Evolutionary conservation across 169 alveolate species (phyloP), one percentile per base, ranked within the genome.

Genomic region (Plasmodium vivax): DNA sequence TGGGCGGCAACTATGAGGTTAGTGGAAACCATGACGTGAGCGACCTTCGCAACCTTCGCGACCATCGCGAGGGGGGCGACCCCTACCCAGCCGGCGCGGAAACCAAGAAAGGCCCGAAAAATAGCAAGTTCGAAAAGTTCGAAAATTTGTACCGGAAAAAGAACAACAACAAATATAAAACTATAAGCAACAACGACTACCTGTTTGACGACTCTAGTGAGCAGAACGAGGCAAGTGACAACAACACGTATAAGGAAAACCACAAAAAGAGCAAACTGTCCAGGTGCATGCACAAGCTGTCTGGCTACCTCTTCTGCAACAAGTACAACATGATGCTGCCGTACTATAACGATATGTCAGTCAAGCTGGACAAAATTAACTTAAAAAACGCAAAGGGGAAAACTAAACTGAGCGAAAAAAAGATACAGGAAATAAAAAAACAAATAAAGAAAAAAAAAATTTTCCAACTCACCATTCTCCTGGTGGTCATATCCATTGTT

Each of bases 321-420:
- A 90, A 90, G 58, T 90, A 81, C 72, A 41, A 90, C 47, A 38
- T 90, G 62, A 68, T 90, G 12, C 54, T 90, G 34, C 94, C 94
- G 4, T 90, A 79, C 34, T 77, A 90, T 45, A 32, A 77, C 32
- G 94, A 90, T 38, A 62, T 90, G 14, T 34, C 41, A 8, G 43
- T 56, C 16, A 81, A 54, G 23, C 30, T n/a, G 58, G 90, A 62
- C 47, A 90, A 90, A 73, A 79, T 30, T 9, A 54, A 71, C 47
- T 38, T 51, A 2, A 90, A 77, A 90, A 68, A 79, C 14, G 23
- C 8, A 6, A 58, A 77, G 82, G 34, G 51, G 10, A 79, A 68
- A 68, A 43, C 38, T 62, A 90, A 90, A 90, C 72, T 90, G 34
- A 90, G 79, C 47, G 84, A 90, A 0, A 34, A 90, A 38, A 36